Evolutionary conservation across 2,329 filamentous ascomycete species (phyloP).

Genomic region (Aureobasidium subglaciale): DNA sequence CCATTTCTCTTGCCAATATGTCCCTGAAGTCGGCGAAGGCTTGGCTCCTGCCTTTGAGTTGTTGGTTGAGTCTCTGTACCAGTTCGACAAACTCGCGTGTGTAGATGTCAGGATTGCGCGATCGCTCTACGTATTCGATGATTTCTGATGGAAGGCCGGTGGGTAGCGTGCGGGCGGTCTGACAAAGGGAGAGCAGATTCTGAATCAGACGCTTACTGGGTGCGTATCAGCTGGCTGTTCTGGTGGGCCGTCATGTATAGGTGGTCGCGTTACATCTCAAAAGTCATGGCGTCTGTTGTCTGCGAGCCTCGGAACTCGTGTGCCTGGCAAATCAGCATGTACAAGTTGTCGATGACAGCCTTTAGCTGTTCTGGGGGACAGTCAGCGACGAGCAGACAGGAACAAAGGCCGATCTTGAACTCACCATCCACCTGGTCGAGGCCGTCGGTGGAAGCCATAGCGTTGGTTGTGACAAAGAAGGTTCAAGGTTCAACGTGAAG

Average conservation of each 20-base stretch:
- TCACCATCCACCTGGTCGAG: slow-evolving; percentile 28
- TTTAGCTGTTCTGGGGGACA: slow-evolving; percentile 45
- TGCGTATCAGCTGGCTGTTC: not conserved
- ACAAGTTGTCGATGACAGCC: slow-evolving; percentile 55
- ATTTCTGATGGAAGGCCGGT: slow-evolving; percentile 55
- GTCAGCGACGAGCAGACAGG: not conserved
- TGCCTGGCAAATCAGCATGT: slow-evolving; percentile 51
- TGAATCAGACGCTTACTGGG: slow-evolving; percentile 36
- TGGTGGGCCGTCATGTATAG: not conserved
- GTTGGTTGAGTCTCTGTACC: slow-evolving; percentile 56
- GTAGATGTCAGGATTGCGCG: slow-evolving; percentile 60
- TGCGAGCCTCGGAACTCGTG: slow-evolving; percentile 53
- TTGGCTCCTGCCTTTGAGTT: slow-evolving; percentile 53
- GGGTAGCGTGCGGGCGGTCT: slow-evolving; percentile 41
- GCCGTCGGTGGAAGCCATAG: slow-evolving; percentile 22
- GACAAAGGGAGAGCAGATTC: slow-evolving; percentile 47
- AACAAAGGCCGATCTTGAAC: not conserved
- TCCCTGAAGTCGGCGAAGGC: slow-evolving; percentile 54
- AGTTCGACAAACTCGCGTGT: slow-evolving; percentile 59
- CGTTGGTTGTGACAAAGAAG: not conserved
- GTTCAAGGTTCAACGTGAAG: not conserved
- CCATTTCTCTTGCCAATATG: slow-evolving; percentile 52
- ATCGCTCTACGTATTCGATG: slow-evolving; percentile 55
- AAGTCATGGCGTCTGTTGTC: slow-evolving; percentile 51
- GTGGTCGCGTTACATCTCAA: slow-evolving; percentile 45